Conservation (phyloP, 2,329 filamentous ascomycete species). For the Aspergillus sp. region DNA sequence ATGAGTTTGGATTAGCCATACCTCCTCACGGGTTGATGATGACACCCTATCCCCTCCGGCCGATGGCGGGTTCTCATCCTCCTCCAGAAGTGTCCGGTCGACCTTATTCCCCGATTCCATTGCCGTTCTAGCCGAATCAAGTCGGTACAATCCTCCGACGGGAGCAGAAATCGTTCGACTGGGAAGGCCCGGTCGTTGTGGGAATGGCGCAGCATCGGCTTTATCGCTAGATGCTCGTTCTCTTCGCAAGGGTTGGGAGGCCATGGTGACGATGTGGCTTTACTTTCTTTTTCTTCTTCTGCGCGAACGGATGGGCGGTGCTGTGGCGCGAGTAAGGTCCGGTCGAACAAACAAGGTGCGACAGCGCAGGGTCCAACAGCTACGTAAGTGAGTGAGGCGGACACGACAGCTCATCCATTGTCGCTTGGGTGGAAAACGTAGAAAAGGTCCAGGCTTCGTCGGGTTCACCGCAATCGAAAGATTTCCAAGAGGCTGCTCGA, state of each 20-base stretch:
- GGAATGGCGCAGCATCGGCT: constrained; percentile 27
- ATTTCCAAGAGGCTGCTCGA: neutral
- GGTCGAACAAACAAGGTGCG: constrained; percentile 23
- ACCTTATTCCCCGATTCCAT: constrained; percentile 21
- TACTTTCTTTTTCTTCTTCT: neutral
- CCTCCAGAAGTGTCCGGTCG: constrained; percentile 32
- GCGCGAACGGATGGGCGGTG: constrained; percentile 16
- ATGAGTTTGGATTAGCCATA: constrained; percentile 20
- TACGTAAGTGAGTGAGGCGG: constrained; percentile 31
- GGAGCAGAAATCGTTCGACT: constrained; percentile 40
- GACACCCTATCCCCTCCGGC: constrained; percentile 13
- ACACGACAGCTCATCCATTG: constrained; percentile 37
- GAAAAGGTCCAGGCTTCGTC: constrained; percentile 6
- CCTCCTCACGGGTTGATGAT: constrained; percentile 13
- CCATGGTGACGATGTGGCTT: constrained; percentile 22
- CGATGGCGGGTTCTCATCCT: constrained; percentile 27
- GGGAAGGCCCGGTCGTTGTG: constrained; percentile 35
- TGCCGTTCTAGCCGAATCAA: constrained; percentile 25
- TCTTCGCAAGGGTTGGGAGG: constrained; percentile 30
- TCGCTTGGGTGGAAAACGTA: constrained; percentile 21
- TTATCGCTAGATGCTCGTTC: constrained; percentile 38
- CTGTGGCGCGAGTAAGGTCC: constrained; percentile 16
- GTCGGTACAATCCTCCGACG: constrained; percentile 30
- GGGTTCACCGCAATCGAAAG: constrained; percentile 2
- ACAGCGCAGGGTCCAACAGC: constrained; percentile 28